These are phyloP conservation scores for Alternaria rosae DNA, from an alignment of 2,329 filamentous ascomycete genomes.

Conservation along the genomic window DNA sequence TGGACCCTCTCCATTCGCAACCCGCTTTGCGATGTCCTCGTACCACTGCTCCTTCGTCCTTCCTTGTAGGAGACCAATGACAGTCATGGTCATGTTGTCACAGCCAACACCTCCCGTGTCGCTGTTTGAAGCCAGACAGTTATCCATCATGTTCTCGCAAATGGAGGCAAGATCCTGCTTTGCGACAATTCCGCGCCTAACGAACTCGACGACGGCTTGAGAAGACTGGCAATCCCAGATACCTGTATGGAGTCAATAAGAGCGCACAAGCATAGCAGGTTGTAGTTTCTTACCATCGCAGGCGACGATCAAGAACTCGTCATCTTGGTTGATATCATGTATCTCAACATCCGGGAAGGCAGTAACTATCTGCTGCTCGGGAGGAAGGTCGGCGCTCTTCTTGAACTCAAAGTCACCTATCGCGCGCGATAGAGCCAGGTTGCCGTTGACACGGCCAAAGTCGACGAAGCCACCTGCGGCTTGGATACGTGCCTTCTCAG, in stretches of 20 bases:
- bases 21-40: constrained; percentile 89
- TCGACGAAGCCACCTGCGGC: constrained; percentile 97
- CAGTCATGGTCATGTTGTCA: constrained; percentile 99
- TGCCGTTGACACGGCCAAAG: constrained; percentile 97
- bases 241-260: constrained; percentile 62
- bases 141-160: constrained; percentile 99
- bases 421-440: constrained; percentile 92
- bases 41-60: constrained; percentile 99
- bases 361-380: constrained; percentile 98
- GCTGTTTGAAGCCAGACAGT: constrained; percentile 96
- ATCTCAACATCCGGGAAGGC: constrained; percentile 93
- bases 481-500: constrained; percentile 93
- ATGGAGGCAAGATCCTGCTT: constrained; percentile 95
- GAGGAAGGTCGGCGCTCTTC: constrained; percentile 94
- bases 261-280: not conserved
- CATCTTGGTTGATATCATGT: constrained; percentile 89
- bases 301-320: constrained; percentile 74
- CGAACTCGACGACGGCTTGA: constrained; percentile 96
- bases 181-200: constrained; percentile 91
- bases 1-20: constrained; percentile 95
- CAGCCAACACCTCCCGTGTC: constrained; percentile 97
- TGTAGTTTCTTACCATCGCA: constrained; percentile 49
- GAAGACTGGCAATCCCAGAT: constrained; percentile 99
- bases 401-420: constrained; percentile 99
- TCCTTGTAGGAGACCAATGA: constrained; percentile 88